Base-by-base conservation (phyloP, 2,329 filamentous ascomycete genomes). In the Septoria petroselini region DNA sequence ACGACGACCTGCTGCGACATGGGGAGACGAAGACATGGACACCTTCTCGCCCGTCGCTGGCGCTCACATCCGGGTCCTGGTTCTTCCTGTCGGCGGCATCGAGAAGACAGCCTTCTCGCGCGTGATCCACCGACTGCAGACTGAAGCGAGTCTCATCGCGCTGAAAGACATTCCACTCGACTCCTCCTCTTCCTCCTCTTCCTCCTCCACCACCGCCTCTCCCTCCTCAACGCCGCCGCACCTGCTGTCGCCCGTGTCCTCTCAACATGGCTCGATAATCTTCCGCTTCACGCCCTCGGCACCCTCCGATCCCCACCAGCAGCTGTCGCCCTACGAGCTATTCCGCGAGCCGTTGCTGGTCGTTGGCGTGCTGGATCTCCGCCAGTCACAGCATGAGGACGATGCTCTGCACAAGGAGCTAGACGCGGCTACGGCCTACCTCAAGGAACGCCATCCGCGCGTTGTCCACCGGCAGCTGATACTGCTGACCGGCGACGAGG, bases 41-140 rank as follows among this genome's bases (percentile, higher is more conserved):
- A 84, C 88, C 71, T 82, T 95, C 70, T 86, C 91, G 69, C 90
- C 91, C 71, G 83, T 91, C 75, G 87, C 91, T 71, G 90, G 90
- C 68, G 91, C 90, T 74, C 86, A 88, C 78, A 83, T 97, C 67
- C 87, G 88, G 74, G 88, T 86, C 56, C 81, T 96, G 62, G 80
- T 95, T 52, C 76, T 97, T 54, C 93, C 93, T 47, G 78, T 95
- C 59, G 91, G 91, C 45, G 85, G 82, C 66, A 93, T 97, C 68
- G 91, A 84, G 68, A 82, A 84, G 54, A 84, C 86, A 45, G 82
- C 87, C 52, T 97, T 96, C 70, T 72, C 83, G 61, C 77, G 79
- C 58, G 95, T 95, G 68, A 79, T 91, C 58, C 80, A 85, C 55
- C 81, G 88, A 62, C 76, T 98, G 54, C 84, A 86, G 65, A 75